These are phyloP conservation scores for Colletotrichum chlorophyti DNA, from an alignment of 2,329 filamentous ascomycete species.

Conservation along the genomic window DNA sequence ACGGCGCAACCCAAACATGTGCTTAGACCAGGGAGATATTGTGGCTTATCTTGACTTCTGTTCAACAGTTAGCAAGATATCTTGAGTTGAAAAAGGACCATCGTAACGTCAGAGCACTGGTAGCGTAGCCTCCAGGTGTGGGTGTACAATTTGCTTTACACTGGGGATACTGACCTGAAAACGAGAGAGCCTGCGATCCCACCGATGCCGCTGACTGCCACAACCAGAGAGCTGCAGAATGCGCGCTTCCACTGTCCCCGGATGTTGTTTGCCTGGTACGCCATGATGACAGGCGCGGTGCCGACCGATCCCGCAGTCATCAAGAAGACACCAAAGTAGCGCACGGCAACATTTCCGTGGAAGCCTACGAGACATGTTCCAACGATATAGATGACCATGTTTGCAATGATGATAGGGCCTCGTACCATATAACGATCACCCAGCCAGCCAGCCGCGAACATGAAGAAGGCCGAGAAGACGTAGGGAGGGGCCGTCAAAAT, in stretches of 20 bases:
- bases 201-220: conserved; percentile 25
- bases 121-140: too few species aligned
- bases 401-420: conserved; percentile 69
- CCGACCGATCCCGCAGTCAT: conserved; percentile 22
- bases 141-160: too few species aligned
- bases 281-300: conserved; percentile 20
- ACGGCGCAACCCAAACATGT: conserved; percentile 16
- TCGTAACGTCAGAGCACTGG: too few species aligned
- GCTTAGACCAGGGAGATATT: conserved; percentile 10
- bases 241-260: conserved; percentile 30
- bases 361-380: conserved; percentile 73
- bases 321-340: conserved; percentile 74
- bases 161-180: conserved; percentile 24
- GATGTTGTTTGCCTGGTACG: conserved; percentile 30
- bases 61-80: not conserved
- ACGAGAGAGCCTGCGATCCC: conserved; percentile 29
- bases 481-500: conserved; percentile 65
- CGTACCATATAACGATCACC: conserved; percentile 70
- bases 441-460: conserved; percentile 66
- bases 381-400: conserved; percentile 65
- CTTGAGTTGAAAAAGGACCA: not conserved
- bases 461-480: conserved; percentile 66
- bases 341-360: conserved; percentile 56
- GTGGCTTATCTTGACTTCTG: conserved; percentile 20
- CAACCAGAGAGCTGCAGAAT: conserved; percentile 27